Evolutionary conservation across 345 rosid species (phyloP), one percentile per base, ranked within the genome.

Genomic region (Mangifera indica): DNA sequence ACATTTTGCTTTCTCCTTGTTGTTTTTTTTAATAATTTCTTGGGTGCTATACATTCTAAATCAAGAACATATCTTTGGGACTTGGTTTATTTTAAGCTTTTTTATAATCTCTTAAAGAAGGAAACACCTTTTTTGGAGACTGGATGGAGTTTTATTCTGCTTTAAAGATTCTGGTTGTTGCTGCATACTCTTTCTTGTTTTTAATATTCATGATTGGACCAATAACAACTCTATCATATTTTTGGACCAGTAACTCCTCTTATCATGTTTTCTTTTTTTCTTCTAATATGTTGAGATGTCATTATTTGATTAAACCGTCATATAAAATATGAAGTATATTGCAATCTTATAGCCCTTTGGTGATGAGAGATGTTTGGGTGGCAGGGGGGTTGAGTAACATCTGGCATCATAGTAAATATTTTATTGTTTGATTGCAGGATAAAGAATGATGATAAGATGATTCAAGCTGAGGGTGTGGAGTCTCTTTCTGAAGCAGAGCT

Each of bases 401-500:
- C 17, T 25, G 10, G 45, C 22, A 52, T 48, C 14, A 18, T 61
- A 46, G 12, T 55, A 60, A n/a, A 40, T 54, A 60, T 21, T 64
- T n/a, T 49, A 37, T 58, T 72, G 56, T 60, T 60, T 60, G 48
- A 48, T 22, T 62, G 57, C 76, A 94, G 98, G 88, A 94, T 94
- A 64, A 94, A 94, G 82, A 88, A 80, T 73, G 98, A 94, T 81
- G 98, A 94, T 84, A 92, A 80, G 82, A 84, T 92, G 97, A 94
- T 94, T 74, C 87, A 84, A 81, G 90, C 89, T 71, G 98, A 94
- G 84, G 97, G 97, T 66, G 83, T 90, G 76, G 95, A 92, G 81
- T 90, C 98, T 51, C 98, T 92, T 77, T 84, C 92, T 42, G 98
- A 94, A 81, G 83, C 81, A 34, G 98, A 94, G 82, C 97, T 94